Base-by-base conservation (phyloP, 306 rosid species). In the Sicyos baderoa region DNA sequence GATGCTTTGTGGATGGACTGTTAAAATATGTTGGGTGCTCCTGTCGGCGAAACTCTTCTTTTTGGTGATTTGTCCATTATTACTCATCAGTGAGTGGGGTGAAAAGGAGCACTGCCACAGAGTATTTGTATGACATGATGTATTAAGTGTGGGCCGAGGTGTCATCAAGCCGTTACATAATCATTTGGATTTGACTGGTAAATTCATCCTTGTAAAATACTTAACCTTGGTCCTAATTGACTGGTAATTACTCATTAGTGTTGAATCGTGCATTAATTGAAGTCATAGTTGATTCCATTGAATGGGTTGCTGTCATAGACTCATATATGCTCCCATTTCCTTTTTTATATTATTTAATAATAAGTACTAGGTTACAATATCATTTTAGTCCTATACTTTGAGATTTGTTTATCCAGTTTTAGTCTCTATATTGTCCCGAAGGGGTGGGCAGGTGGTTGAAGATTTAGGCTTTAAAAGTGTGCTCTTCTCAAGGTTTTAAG, bases 1-100 rank as follows among this genome's bases (percentile, higher is more conserved):
- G 48, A 68, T 68, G 72, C 59, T 49, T 68, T 68, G 71, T 47
- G 71, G 71, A 45, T 65, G 71, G 42, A 65, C 32, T 49, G 16
- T 51, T 68, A 68, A 9, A 51, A 23, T 68, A 49, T 25, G 17
- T 11, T 68, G 72, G 72, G 72, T 68, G 72, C 72, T 68, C 27
- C 15, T 68, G 72, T 68, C 72, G 72, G 72, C 72, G 47, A 16
- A 25, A 16, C 47, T 51, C 72, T 51, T 65, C 40, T 19, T 68
- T 68, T 50, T 51, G 23, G 48, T 50, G 4, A 23, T 50, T 68
- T 68, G 17, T 68, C 17, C 21, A 12, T 65, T 67, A n/a, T 48
- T 48, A 14, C 37, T 51, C 3, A 68, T 68, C n/a, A 23, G 58
- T 49, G 44, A 42, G 42, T 49, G 54, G 54, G 70, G 21, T 15